phyloP scores from a whole-genome alignment of 768 basidiomycete genomes.

The Lentinula sp. region DNA sequence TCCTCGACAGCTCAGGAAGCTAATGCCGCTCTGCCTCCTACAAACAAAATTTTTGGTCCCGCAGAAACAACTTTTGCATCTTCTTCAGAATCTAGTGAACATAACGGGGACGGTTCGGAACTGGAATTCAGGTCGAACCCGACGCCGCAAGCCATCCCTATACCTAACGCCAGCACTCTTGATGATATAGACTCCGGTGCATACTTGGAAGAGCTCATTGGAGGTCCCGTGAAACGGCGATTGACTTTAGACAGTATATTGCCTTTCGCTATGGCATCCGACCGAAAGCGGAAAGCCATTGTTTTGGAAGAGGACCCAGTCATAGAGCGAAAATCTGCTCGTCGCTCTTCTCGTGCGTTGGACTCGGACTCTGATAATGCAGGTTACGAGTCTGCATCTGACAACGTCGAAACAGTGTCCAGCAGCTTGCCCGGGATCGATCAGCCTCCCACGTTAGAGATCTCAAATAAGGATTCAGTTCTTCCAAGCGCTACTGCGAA shows the following conservation, averaged over 20 bases:
- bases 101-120: neutral
- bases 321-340: constrained; percentile 19
- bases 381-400: constrained; percentile 18
- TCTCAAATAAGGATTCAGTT: neutral
- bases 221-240: constrained; percentile 26
- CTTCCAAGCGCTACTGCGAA: neutral
- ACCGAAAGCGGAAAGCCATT: constrained; percentile 23
- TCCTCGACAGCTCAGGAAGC: neutral
- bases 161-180: neutral
- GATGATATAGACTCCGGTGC: neutral
- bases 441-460: neutral
- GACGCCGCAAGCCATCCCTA: neutral
- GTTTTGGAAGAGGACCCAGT: constrained; percentile 28
- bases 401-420: neutral
- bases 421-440: neutral
- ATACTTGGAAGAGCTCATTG: constrained; percentile 29
- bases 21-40: neutral
- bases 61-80: neutral
- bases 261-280: constrained; percentile 16
- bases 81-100: neutral
- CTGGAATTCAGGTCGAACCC: neutral
- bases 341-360: constrained; percentile 22
- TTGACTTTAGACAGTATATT: constrained; percentile 21
- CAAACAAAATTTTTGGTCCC: neutral
- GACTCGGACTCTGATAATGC: constrained; percentile 22